phyloP scores from a whole-genome alignment of 208 protist species.

The Leishmania tropica region DNA sequence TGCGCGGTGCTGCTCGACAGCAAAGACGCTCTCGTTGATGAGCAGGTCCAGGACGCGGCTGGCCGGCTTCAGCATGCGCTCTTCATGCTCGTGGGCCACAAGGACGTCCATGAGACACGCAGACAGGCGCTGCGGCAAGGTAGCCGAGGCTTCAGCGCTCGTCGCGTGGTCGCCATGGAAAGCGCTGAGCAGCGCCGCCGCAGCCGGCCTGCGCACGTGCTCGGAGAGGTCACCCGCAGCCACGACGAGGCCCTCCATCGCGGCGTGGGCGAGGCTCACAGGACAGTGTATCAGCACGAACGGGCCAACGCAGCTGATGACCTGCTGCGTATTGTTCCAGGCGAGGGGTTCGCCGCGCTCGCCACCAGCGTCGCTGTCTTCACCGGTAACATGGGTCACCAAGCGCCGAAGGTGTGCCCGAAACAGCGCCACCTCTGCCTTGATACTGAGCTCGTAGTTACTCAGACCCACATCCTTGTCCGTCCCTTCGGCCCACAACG shows the following conservation, averaged over 20 bases:
- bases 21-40: constrained; percentile 55
- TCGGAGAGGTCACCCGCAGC: constrained; percentile 85
- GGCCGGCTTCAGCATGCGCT: constrained; percentile 85
- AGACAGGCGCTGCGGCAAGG: constrained; percentile 42
- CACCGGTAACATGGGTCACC: not conserved
- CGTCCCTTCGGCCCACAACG: constrained; percentile 1
- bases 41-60: constrained; percentile 70
- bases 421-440: constrained; percentile 12
- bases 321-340: constrained; percentile 42
- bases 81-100: constrained; percentile 47
- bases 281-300: constrained; percentile 52
- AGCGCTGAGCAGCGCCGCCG: constrained; percentile 57
- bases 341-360: constrained; percentile 8
- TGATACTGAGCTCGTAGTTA: not conserved
- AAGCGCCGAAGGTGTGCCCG: constrained; percentile 9
- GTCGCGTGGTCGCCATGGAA: constrained; percentile 25
- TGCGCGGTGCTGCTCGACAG: constrained; percentile 38
- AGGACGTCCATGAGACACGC: constrained; percentile 60
- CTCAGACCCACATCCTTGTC: not conserved
- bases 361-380: not conserved
- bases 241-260: constrained; percentile 84
- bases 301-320: constrained; percentile 50
- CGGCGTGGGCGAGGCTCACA: constrained; percentile 42
- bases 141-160: constrained; percentile 4
- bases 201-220: constrained; percentile 73